phyloP scores from a whole-genome alignment of 768 basidiomycete species.

The Glaciozyma antarctica region DNA sequence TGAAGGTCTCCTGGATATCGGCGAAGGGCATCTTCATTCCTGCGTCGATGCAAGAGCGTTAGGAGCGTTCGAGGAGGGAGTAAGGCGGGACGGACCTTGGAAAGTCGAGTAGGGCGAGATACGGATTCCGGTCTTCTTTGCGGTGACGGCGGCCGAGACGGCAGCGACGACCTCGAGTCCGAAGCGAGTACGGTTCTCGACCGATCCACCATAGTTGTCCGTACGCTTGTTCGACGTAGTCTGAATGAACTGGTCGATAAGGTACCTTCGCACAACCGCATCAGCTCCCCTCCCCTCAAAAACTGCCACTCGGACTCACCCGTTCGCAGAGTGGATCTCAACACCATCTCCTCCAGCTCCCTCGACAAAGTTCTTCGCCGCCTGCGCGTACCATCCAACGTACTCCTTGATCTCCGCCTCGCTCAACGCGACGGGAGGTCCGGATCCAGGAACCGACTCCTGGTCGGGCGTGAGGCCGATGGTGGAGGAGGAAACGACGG shows the following conservation, averaged over 20 bases:
- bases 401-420: constrained; percentile 43
- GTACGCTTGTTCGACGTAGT: constrained; percentile 21
- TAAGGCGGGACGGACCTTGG: constrained; percentile 2
- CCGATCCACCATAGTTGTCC: constrained; percentile 54
- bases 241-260: constrained; percentile 34
- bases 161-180: constrained; percentile 50
- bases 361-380: constrained; percentile 47
- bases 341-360: constrained; percentile 63
- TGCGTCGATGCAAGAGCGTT: not conserved
- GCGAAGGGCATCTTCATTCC: constrained; percentile 12
- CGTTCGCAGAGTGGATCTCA: constrained; percentile 40
- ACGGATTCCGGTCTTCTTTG: constrained; percentile 37
- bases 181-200: constrained; percentile 54
- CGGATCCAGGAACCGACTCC: not conserved
- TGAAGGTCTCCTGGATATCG: constrained; percentile 26
- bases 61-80: not conserved
- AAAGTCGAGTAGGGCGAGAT: constrained; percentile 2
- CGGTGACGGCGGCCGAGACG: constrained; percentile 49
- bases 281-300: too few species aligned
- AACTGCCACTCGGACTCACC: not conserved
- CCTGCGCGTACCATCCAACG: constrained; percentile 46
- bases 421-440: constrained; percentile 16
- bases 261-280: constrained; percentile 19
- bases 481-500: constrained; percentile 24
- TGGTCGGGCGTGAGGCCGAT: constrained; percentile 17